Evolutionary conservation across 1,139 yeast genomes (phyloP).

Genomic region (Debaryomycetaceae sp.): DNA sequence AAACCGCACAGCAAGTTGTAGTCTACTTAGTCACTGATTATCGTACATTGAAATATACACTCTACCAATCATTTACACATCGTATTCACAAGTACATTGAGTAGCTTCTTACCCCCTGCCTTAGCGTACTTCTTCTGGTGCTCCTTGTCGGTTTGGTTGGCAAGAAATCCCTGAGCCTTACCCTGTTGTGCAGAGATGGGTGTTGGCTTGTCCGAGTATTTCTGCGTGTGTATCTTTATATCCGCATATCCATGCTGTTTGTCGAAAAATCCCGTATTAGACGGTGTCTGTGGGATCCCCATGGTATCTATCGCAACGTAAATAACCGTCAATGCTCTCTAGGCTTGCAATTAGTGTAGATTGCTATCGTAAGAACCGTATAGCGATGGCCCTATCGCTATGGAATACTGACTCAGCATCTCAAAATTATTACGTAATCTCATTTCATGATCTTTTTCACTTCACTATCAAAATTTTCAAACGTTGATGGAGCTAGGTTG

Average conservation of each 20-base stretch:
- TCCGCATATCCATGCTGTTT: constrained; percentile 35
- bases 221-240: constrained; percentile 27
- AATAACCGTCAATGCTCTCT: background rate
- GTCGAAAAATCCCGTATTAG: constrained; percentile 23
- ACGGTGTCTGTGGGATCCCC: constrained; percentile 28
- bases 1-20: too few relatives aligned
- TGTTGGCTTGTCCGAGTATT: constrained; percentile 34
- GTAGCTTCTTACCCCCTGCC: constrained; percentile 18
- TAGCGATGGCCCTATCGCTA: too few relatives aligned
- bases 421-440: background rate
- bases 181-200: constrained; percentile 27
- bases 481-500: background rate
- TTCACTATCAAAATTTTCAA: background rate
- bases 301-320: constrained; percentile 9
- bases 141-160: constrained; percentile 34
- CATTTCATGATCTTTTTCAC: background rate
- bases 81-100: constrained; percentile 17
- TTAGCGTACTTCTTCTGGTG: constrained; percentile 38
- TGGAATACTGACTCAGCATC: background rate
- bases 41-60: too few relatives aligned
- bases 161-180: constrained; percentile 26
- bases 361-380: too few relatives aligned
- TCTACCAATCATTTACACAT: constrained; percentile 11
- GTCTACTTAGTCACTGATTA: too few relatives aligned
- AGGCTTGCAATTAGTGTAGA: too few relatives aligned